These are phyloP conservation scores for Pichia sp. DNA, from an alignment of 1,139 yeast genomes.

Conservation along the genomic window DNA sequence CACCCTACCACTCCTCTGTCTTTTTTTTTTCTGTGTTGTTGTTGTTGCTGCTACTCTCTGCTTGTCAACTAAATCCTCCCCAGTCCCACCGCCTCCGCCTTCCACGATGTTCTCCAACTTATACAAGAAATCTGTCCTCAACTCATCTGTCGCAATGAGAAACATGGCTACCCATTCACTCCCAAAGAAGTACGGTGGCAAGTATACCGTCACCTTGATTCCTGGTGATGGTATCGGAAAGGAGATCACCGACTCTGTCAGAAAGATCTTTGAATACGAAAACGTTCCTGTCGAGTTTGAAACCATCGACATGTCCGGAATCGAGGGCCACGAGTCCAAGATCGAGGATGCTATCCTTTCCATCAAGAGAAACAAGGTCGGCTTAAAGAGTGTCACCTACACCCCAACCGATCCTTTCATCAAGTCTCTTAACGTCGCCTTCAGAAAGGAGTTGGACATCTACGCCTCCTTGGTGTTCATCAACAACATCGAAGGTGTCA, in stretches of 20 bases:
- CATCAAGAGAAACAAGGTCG: constrained; percentile 92
- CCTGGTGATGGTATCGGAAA: constrained; percentile 98
- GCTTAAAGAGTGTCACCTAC: constrained; percentile 92
- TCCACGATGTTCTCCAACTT: constrained; percentile 25
- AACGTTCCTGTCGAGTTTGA: constrained; percentile 94
- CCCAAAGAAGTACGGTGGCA: constrained; percentile 94
- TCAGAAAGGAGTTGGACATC: constrained; percentile 93
- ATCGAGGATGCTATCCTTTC: constrained; percentile 88
- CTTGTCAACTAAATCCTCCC: not conserved
- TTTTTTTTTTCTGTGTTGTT: not conserved
- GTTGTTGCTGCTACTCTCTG: not conserved
- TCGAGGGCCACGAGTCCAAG: constrained; percentile 50
- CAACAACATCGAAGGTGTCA: constrained; percentile 92
- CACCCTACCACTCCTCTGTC: not conserved
- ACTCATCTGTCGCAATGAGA: constrained; percentile 20
- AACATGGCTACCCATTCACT: constrained; percentile 35
- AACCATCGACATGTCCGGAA: constrained; percentile 81
- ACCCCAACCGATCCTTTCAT: constrained; percentile 70
- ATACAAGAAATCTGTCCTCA: constrained; percentile 19
- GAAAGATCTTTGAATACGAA: constrained; percentile 79
- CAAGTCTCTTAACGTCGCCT: constrained; percentile 89
- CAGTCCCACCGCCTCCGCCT: not conserved
- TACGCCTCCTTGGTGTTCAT: constrained; percentile 90
- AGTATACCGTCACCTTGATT: constrained; percentile 84
- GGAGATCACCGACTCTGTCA: constrained; percentile 92